These are phyloP conservation scores for Cymbidium sinense DNA, from an alignment of 106 monocot genomes.

Conservation along the genomic window DNA sequence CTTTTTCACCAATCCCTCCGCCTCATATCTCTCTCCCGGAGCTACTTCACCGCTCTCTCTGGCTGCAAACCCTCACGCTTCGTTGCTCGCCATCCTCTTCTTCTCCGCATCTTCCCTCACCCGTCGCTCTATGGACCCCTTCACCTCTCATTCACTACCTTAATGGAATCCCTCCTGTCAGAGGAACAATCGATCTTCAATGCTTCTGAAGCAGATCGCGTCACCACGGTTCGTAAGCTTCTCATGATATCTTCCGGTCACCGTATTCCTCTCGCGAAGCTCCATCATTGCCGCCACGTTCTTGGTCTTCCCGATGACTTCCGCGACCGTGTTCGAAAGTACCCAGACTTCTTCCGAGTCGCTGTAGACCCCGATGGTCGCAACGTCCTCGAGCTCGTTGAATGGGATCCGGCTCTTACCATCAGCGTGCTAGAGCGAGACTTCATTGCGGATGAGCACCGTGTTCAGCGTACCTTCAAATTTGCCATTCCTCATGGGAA, in stretches of 20 bases:
- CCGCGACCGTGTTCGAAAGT: slow-evolving; percentile 64
- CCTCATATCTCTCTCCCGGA: slow-evolving; percentile 47
- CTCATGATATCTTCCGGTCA: slow-evolving; percentile 66
- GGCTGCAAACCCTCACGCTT: slow-evolving; percentile 44
- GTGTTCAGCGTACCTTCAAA: slow-evolving; percentile 57
- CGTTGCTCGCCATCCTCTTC: slow-evolving; percentile 50
- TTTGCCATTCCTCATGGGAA: slow-evolving; percentile 59
- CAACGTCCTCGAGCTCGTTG: slow-evolving; percentile 62
- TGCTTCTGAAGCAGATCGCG: slow-evolving; percentile 22
- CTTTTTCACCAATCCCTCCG: slow-evolving; percentile 54
- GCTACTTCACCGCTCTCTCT: slow-evolving; percentile 70
- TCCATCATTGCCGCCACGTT: slow-evolving; percentile 71
- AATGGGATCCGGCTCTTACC: slow-evolving; percentile 76
- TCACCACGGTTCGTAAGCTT: slow-evolving; percentile 59
- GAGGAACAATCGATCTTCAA: slow-evolving; percentile 54
- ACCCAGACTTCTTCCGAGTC: slow-evolving; percentile 65
- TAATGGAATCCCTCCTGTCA: slow-evolving; percentile 53
- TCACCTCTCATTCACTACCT: slow-evolving; percentile 48
- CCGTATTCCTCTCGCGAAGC: slow-evolving; percentile 68
- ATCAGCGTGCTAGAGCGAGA: slow-evolving; percentile 73
- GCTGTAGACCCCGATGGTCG: slow-evolving; percentile 45
- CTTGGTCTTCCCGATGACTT: slow-evolving; percentile 82
- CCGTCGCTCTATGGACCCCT: slow-evolving; percentile 14
- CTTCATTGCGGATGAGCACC: slow-evolving; percentile 55
- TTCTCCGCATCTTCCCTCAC: slow-evolving; percentile 38